Evolutionary conservation across 1,284 basidiomycete genomes (phyloP), one percentile per base, ranked within the genome.

Genomic region (Golubevia pallescens): DNA sequence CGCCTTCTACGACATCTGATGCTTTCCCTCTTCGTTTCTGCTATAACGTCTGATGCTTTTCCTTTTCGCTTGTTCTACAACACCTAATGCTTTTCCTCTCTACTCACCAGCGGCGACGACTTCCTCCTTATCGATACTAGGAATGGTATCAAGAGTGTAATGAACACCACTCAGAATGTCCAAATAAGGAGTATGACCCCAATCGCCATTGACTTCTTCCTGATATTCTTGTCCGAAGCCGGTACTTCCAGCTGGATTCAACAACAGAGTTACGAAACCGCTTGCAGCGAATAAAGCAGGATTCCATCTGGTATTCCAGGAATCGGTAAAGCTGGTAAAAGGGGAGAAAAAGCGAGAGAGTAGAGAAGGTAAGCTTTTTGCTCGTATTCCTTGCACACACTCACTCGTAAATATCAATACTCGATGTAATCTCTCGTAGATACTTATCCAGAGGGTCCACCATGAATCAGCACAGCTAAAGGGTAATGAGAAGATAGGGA

Each of bases 231-330:
- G 70, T 1, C 76, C 76, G 60, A 67, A 78, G 19, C 73, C 67
- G 16, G 70, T 70, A 3, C 63, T 67, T 10, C 76, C 76, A 7
- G 68, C 65, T 0, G 76, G 76, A 57, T 78, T 63, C 13, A 77
- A 57, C 4, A 71, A 67, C 24, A 67, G 38, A 60, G 74, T 70
- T 4, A 75, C 42, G 65, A 67, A 73, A 19, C 74, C 76, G 2
- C 64, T 58, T 2, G 75, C 76, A 4, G 74, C 70, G n/a, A 75
- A 77, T 14, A 68, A 68, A 1, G 32, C 54, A 1, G 74, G 76
- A 53, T 77, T 77, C 76, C 75, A 77, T n/a, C 75, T 72, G 32
- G 60, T 64, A 32, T 62, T 67, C 76, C 76, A 78, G 38, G 60
- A 62, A 62, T 75, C 69, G 42, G 38, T 60, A 66, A 69, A 77